phyloP scores from a whole-genome alignment of 495 filamentous ascomycete species.

The Symbiotaphrina buchneri region DNA sequence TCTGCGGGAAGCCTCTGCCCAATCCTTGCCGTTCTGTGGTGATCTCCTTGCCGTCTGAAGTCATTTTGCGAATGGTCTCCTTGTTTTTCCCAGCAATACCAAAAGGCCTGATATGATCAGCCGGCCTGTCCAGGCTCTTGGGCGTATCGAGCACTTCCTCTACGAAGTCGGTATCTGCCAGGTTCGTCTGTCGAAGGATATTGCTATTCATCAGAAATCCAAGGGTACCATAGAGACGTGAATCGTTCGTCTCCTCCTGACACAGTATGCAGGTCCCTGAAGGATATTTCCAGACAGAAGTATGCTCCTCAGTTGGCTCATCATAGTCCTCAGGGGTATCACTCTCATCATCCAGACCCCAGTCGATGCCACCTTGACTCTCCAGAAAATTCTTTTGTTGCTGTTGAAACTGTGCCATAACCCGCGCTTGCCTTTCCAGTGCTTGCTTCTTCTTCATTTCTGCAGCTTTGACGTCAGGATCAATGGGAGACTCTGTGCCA shows the following conservation, averaged over 20 bases:
- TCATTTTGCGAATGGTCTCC: conserved; percentile 48
- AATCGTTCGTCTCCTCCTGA: conserved; percentile 86
- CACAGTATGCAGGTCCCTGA: conserved; percentile 86
- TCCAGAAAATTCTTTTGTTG: conserved; percentile 88
- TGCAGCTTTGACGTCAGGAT: conserved; percentile 14
- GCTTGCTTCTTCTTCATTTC: conserved; percentile 80
- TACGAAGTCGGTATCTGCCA: conserved; percentile 62
- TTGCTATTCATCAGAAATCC: conserved; percentile 70
- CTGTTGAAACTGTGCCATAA: conserved; percentile 94
- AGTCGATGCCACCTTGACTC: conserved; percentile 64
- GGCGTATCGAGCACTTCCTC: conserved; percentile 63
- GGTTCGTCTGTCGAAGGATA: conserved; percentile 67
- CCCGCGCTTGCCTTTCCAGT: conserved; percentile 63
- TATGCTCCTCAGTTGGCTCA: conserved; percentile 30
- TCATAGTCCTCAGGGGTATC: conserved; percentile 52
- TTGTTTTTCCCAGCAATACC: conserved; percentile 77
- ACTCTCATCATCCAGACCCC: conserved; percentile 48
- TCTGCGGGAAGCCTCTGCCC: conserved; percentile 66
- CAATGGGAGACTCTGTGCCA: conserved; percentile 31
- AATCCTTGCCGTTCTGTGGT: conserved; percentile 57
- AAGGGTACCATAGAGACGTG: conserved; percentile 76
- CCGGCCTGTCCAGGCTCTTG: conserved; percentile 57
- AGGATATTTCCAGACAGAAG: conserved; percentile 81
- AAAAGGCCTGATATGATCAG: conserved; percentile 63
- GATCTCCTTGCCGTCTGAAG: conserved; percentile 43